Evolutionary conservation across 73 alveolate species (phyloP), one percentile per base, ranked within the genome.

Genomic region (Stentor roeselii): DNA sequence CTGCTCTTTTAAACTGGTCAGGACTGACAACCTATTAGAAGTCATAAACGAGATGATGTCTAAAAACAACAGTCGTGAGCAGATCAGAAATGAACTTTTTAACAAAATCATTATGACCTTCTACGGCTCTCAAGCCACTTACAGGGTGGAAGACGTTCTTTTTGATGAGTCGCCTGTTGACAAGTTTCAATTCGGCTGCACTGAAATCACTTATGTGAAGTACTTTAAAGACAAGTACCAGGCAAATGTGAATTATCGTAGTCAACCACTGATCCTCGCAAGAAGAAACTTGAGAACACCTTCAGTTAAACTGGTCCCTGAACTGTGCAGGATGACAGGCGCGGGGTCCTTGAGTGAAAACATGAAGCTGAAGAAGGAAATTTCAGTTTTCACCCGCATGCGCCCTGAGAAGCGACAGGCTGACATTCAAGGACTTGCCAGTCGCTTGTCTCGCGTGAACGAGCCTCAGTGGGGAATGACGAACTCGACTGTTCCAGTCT

Each of bases 261-360:
- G 34, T 67, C 80, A 67, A 32, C 80, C 80, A 30, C 41, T 67
- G n/a, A 21, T 67, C 21, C 37, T 67, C 11, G 80, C 80, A 1
- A 76, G 36, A 76, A 76, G n/a, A 21, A 15, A n/a, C 76, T n/a
- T 35, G 21, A 39, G 75, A 1, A 36, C 75, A 4, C 36, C 86
- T 84, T 75, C 89, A 89, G 83, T 95, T 36, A 88, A 90, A 42
- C 91, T 95, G 61, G 88, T 95, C 14, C 99, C 99, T 21, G 98
- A 94, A 78, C 88, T 95, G 36, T 95, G 98, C 78, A 83, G 84
- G 40, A 90, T 95, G 92, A 94, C 99, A 2, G 99, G 99, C 21
- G 93, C 98, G 0, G 99, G 94, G 74, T 91, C 93, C 3, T 78
- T 94, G 93, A 88, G 94, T 83, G 89, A 84, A 34, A 90, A 94